Conservation (phyloP, 2,329 filamentous ascomycete genomes). For the Pseudocercospora musae region DNA sequence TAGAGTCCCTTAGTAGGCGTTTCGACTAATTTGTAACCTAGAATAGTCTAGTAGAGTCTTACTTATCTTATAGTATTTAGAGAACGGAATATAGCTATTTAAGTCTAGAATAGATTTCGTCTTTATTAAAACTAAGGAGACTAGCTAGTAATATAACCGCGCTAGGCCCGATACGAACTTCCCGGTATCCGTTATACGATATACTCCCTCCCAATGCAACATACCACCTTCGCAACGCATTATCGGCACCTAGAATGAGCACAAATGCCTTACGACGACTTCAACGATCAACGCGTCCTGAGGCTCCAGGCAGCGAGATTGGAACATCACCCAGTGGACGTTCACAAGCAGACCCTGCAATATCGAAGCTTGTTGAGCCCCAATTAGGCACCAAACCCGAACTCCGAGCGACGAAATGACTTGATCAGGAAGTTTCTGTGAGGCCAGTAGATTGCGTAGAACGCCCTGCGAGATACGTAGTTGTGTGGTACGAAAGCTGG, state of each 20-base stretch:
- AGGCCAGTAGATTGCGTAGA: neutral
- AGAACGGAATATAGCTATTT: too few species aligned
- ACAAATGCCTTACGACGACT: neutral
- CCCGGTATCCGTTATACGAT: too few species aligned
- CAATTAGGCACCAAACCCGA: neutral
- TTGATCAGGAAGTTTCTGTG: neutral
- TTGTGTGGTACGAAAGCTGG: neutral
- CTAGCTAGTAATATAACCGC: too few species aligned
- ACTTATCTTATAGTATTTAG: too few species aligned
- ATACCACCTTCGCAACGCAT: neutral
- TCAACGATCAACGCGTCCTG: neutral
- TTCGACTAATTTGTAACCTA: too few species aligned
- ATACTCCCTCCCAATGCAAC: neutral
- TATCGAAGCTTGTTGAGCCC: conserved; percentile 1
- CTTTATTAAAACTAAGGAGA: too few species aligned
- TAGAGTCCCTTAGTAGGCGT: too few species aligned
- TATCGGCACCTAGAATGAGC: neutral
- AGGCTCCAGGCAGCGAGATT: conserved; percentile 12
- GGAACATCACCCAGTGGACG: conserved; percentile 1
- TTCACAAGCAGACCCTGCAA: neutral
- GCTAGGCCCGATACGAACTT: too few species aligned
- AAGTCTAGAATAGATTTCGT: too few species aligned
- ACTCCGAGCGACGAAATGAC: neutral
- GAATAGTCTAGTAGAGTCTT: too few species aligned
- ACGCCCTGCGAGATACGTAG: neutral